Evolutionary conservation across 257 asterid genomes (phyloP), one percentile per base, ranked within the genome.

Genomic region (Ballota nigra): DNA sequence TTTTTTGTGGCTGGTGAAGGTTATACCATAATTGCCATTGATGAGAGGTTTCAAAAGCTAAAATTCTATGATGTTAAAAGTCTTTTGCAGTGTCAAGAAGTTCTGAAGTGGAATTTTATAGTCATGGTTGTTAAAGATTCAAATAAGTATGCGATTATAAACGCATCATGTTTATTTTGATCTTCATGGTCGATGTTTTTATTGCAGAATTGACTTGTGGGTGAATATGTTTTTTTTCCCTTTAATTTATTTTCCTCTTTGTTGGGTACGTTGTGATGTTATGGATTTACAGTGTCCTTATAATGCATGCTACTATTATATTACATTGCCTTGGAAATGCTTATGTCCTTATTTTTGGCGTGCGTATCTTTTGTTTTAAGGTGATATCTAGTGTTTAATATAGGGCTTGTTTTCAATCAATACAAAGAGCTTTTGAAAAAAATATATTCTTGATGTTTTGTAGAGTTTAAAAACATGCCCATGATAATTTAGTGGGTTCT

Each of bases 1-100:
- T 73, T 43, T 47, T 26, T 77, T 69, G 40, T 79, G 82, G 84
- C 83, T 75, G 76, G 81, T 71, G 79, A 72, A 75, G 75, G 76
- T 71, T 75, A 55, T 72, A 80, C 85, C 69, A 3, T 69, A 72
- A 68, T 73, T 62, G 79, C 81, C 83, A 70, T 53, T 66, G 82
- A 63, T 76, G 79, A 62, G 81, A 79, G 75, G 82, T 78, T 78
- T 76, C 83, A 51, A 33, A 72, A 22, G 70, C 72, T 70, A 33
- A 63, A 79, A 41, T 51, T 68, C 47, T 61, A 26, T 53, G 55
- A 56, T 58, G 67, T 38, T 43, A 43, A 53, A 36, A 51, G 77
- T 73, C 62, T 66, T 59, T 61, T 80, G 63, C 36, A 33, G 65
- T 57, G 63, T 57, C 63, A 57, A 57, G 19, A 26, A 57, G 63